Evolutionary conservation across 495 filamentous ascomycete species (phyloP).

Genomic region (Penicillium subrubescens): DNA sequence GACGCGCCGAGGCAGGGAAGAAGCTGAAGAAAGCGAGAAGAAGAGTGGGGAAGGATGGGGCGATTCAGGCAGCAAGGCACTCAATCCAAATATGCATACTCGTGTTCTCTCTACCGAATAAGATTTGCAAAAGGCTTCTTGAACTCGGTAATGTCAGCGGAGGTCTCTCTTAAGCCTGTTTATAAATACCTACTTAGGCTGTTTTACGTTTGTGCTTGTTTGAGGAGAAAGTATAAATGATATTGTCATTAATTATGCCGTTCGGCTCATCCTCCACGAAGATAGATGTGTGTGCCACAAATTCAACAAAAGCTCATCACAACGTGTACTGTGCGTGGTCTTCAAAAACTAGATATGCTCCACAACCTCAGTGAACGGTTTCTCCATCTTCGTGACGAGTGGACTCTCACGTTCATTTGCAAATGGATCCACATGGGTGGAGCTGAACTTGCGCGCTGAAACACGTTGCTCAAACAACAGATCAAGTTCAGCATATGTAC

Average conservation of each 20-base stretch:
- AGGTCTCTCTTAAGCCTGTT: no score
- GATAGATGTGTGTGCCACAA: not conserved
- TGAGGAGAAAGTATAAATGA: not conserved
- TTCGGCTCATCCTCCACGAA: not conserved
- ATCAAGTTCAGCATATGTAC: conserved; percentile 62
- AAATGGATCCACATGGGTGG: conserved; percentile 14
- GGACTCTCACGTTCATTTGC: not conserved
- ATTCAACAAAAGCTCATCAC: not conserved
- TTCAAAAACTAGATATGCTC: not conserved
- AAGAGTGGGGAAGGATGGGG: not conserved
- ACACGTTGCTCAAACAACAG: conserved; percentile 40
- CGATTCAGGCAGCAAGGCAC: not conserved
- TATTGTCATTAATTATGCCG: not conserved
- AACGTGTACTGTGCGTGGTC: not conserved
- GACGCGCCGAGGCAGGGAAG: not conserved
- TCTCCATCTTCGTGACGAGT: not conserved
- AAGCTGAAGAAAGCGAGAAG: not conserved
- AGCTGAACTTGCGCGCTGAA: conserved; percentile 29
- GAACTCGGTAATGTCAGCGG: no score
- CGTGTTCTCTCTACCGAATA: not conserved
- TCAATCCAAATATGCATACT: not conserved
- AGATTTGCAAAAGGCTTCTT: not conserved
- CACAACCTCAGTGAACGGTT: not conserved
- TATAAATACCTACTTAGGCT: no score
- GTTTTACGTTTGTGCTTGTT: not conserved